Evolutionary conservation across 2,329 filamentous ascomycete genomes (phyloP), one percentile per base, ranked within the genome.

Genomic region (Penicillium sp.): DNA sequence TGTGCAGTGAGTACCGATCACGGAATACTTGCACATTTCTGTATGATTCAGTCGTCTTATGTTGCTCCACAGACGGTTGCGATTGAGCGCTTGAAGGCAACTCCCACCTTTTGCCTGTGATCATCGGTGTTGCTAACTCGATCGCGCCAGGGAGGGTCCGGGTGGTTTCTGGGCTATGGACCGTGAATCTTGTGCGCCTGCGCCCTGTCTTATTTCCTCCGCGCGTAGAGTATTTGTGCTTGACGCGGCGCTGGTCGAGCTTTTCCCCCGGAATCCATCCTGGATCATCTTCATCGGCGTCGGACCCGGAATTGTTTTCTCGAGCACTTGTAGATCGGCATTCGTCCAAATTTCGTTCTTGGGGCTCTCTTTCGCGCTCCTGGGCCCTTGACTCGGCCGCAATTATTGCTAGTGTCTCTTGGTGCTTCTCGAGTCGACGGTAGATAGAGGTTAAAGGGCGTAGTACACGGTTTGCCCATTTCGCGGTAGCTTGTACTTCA

Each of bases 381-480:
- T 55, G 65, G 37, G 46, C 33, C 54, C 64, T 67, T 9, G 66
- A 56, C 50, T 65, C 63, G 43, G 58, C 52, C 10, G 66, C 59
- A 44, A 72, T 63, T 8, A 71, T 68, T 8, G 67, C 66, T 22
- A 68, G 59, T 11, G 65, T 70, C 49, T 75, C 72, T 56, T 75
- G 67, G 54, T 78, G 71, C 57, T 76, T 77, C 56, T 74, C 74
- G 31, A 79, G 64, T 50, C 74, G 72, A 50, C 72, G 68, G 55
- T 76, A 70, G 49, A 76, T 67, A 19, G 74, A 75, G 19, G 69
- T 71, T 54, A 79, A 65, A 31, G 76, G 77, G 56, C 76, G 74
- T 53, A 79, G 62, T 56, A 77, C 71, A 62, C 76, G 74, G 57
- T 76, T 76, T 54, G 74, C 75, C 76, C 76, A 78, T 72, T 69